Conservation (phyloP, 495 filamentous ascomycete genomes). For the Trichoderma virens region DNA sequence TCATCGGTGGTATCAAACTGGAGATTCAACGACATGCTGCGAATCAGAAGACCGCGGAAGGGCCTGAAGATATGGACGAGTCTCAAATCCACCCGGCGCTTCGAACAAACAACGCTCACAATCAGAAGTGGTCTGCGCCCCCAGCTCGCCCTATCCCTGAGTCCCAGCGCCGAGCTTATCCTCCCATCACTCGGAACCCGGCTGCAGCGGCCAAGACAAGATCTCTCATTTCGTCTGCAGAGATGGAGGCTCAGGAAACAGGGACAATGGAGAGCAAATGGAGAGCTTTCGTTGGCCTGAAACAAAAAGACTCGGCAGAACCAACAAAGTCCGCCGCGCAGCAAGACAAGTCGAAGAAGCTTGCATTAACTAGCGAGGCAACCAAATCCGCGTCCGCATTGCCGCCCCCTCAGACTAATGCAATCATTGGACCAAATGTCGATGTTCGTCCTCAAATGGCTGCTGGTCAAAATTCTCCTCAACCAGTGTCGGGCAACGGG, state of each 20-base stretch:
- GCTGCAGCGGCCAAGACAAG: not conserved
- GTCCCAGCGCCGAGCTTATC: not conserved
- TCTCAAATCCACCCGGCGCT: constrained; percentile 9
- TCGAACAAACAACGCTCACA: not conserved
- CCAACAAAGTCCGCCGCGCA: not conserved
- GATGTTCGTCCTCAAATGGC: not conserved
- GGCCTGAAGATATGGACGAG: constrained; percentile 7
- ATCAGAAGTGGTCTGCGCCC: constrained; percentile 1
- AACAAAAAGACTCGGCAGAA: not conserved
- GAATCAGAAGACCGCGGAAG: constrained; percentile 14
- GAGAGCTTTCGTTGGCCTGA: constrained; percentile 1
- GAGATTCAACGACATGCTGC: constrained; percentile 19
- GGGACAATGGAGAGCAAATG: constrained; percentile 2
- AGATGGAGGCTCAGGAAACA: not conserved
- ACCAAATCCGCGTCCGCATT: not conserved
- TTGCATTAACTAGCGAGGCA: not conserved
- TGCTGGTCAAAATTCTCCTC: not conserved
- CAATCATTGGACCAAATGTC: not conserved
- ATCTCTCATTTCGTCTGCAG: not conserved
- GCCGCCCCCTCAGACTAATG: not conserved
- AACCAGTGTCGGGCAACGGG: not conserved
- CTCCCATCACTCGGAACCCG: not conserved
- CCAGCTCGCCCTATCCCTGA: not conserved
- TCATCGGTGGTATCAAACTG: constrained; percentile 24
- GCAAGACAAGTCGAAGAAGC: not conserved